Percentiles rank a stretch among this genome's conserved stretches.
These are phyloP conservation scores for Penicillium goetzii DNA, from an alignment of 495 filamentous ascomycete species.

Conservation along the genomic window DNA sequence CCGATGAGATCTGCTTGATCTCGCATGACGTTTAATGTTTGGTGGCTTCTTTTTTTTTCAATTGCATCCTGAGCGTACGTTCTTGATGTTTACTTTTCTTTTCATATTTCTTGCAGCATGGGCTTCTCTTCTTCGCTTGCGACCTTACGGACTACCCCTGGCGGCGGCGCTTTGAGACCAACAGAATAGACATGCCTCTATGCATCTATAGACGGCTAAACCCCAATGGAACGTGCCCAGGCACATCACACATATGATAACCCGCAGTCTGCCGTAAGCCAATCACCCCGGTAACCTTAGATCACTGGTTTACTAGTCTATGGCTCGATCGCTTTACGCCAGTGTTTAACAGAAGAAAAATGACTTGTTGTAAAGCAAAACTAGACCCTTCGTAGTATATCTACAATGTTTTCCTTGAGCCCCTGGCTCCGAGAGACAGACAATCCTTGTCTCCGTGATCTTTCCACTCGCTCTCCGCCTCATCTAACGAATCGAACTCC, in stretches of 20 bases:
- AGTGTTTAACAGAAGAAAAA: constrained; percentile 19
- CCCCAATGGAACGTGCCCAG: constrained; percentile 14
- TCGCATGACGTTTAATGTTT: constrained; percentile 11
- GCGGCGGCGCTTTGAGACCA: constrained; percentile 23
- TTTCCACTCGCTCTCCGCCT: constrained; percentile 14
- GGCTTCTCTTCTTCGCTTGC: constrained; percentile 13
- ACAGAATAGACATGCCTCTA: constrained; percentile 25
- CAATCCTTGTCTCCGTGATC: constrained; percentile 10
- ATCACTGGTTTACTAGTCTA: background rate
- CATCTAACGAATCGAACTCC: constrained; percentile 17
- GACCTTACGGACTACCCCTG: constrained; percentile 29
- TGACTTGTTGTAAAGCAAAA: constrained; percentile 39
- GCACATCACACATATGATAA: constrained; percentile 3
- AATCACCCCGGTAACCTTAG: background rate
- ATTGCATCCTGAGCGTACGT: constrained; percentile 19
- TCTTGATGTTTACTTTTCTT: constrained; percentile 13
- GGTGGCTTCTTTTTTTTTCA: background rate
- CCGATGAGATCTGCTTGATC: constrained; percentile 1
- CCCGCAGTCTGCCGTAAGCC: background rate
- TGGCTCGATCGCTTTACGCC: background rate
- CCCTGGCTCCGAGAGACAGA: constrained; percentile 16
- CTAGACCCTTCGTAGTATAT: constrained; percentile 43
- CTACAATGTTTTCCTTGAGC: constrained; percentile 40
- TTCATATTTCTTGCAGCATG: constrained; percentile 6
- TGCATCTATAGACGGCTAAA: constrained; percentile 15